Evolutionary conservation across 768 basidiomycete genomes (phyloP).

Genomic region (Paxillus involutus): DNA sequence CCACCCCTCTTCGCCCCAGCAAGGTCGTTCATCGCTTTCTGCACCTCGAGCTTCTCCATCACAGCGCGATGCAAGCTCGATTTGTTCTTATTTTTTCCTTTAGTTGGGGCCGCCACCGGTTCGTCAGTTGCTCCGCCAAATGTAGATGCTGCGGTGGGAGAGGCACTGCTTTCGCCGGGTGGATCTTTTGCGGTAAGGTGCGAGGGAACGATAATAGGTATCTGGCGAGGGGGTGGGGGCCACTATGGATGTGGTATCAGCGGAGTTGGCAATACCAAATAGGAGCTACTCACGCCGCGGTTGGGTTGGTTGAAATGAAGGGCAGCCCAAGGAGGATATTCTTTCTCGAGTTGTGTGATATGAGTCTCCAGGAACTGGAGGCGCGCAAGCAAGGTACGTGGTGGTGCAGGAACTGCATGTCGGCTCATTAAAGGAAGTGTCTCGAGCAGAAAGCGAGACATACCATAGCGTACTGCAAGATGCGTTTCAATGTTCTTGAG

Average conservation of each 20-base stretch:
- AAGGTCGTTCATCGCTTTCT: slow-evolving; percentile 63
- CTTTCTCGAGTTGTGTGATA: slow-evolving; percentile 71
- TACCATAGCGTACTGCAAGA: slow-evolving; percentile 74
- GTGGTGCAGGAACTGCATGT: slow-evolving; percentile 64
- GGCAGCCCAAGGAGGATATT: slow-evolving; percentile 86
- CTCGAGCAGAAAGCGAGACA: slow-evolving; percentile 2
- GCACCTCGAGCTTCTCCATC: slow-evolving; percentile 72
- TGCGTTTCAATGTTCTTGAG: slow-evolving; percentile 69
- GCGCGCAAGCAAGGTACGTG: slow-evolving; percentile 61
- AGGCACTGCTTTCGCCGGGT: slow-evolving; percentile 12
- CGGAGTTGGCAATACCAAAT: not conserved
- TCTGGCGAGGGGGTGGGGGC: slow-evolving; percentile 80
- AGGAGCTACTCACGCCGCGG: slow-evolving; percentile 58
- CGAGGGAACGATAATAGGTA: slow-evolving; percentile 76
- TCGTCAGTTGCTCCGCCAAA: slow-evolving; percentile 16
- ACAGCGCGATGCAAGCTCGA: slow-evolving; percentile 75
- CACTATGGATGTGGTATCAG: slow-evolving; percentile 46
- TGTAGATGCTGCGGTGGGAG: slow-evolving; percentile 1
- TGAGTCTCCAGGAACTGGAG: slow-evolving; percentile 77
- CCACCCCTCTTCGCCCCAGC: slow-evolving; percentile 20
- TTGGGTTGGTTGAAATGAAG: slow-evolving; percentile 86
- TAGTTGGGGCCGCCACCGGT: slow-evolving; percentile 5
- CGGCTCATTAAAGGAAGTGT: slow-evolving; percentile 2
- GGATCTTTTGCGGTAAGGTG: slow-evolving; percentile 46
- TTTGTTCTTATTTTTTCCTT: slow-evolving; percentile 40